Evolutionary conservation across 2,329 filamentous ascomycete species (phyloP).

Genomic region (Nannizzia gypsea): DNA sequence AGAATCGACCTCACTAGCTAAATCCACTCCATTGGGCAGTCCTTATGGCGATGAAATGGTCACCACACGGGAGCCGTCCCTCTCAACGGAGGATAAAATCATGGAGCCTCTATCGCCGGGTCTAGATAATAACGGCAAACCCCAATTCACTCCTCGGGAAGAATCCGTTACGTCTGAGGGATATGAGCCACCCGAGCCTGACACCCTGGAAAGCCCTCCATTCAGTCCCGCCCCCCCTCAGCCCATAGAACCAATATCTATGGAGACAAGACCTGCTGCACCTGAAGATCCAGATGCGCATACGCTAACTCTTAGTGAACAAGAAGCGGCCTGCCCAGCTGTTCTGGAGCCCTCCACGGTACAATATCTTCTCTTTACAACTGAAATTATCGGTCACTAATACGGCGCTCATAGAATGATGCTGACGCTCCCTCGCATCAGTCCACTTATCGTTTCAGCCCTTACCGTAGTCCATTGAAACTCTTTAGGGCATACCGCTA

Average conservation of each 20-base stretch:
- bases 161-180: slow-evolving; percentile 36
- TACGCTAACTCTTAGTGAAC: slow-evolving; percentile 24
- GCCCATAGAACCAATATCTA: slow-evolving; percentile 19
- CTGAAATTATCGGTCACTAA: not conserved
- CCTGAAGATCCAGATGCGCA: slow-evolving; percentile 19
- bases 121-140: slow-evolving; percentile 8
- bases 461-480: slow-evolving; percentile 74
- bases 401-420: slow-evolving; percentile 1
- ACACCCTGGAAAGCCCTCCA: slow-evolving; percentile 28
- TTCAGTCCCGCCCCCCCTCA: slow-evolving; percentile 33
- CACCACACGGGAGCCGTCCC: not conserved
- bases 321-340: slow-evolving; percentile 19
- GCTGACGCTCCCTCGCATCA: slow-evolving; percentile 15
- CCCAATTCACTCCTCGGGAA: slow-evolving; percentile 17
- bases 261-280: slow-evolving; percentile 16
- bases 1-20: not conserved
- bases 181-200: slow-evolving; percentile 45
- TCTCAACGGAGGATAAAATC: not conserved
- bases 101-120: not conserved
- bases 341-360: slow-evolving; percentile 19
- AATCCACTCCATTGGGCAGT: not conserved
- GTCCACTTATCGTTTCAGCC: slow-evolving; percentile 34
- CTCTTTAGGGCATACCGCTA: slow-evolving; percentile 83
- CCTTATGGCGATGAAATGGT: not conserved
- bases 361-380: not conserved